Conservation (phyloP, 1,284 basidiomycete species). For the Heliocybe sulcata region DNA sequence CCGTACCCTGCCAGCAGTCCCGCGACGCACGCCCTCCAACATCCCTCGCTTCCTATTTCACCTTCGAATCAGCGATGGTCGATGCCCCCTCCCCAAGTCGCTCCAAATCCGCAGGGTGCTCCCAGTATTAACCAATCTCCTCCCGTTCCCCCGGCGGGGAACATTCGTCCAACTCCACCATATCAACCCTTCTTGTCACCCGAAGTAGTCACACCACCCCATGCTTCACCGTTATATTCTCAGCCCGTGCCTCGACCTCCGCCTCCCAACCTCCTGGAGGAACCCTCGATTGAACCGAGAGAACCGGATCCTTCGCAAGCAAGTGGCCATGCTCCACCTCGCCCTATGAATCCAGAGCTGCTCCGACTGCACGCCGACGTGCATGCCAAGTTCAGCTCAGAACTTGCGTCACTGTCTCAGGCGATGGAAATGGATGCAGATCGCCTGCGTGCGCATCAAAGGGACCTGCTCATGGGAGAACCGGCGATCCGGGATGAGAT, state of each 20-base stretch:
- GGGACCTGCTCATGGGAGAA: constrained; percentile 82
- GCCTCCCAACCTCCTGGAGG: neutral
- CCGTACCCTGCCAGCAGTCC: neutral
- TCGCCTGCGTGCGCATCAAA: constrained; percentile 72
- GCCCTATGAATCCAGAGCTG: constrained; percentile 86
- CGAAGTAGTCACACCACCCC: constrained; percentile 18
- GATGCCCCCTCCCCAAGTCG: neutral
- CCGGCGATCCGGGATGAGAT: constrained; percentile 95
- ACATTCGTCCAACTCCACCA: constrained; percentile 9
- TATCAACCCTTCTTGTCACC: constrained; percentile 26
- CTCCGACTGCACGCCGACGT: constrained; percentile 80
- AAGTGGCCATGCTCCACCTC: constrained; percentile 41
- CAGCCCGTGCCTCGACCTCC: constrained; percentile 8
- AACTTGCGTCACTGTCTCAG: constrained; percentile 60
- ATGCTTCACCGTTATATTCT: constrained; percentile 6
- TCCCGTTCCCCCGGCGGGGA: constrained; percentile 5
- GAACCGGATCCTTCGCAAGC: neutral
- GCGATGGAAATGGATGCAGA: constrained; percentile 65
- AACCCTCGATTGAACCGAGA: neutral
- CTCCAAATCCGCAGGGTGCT: constrained; percentile 10
- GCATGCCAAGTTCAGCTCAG: constrained; percentile 66
- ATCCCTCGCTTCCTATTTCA: constrained; percentile 14
- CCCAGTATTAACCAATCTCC: constrained; percentile 8
- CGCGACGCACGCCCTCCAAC: constrained; percentile 12
- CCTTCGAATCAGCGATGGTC: constrained; percentile 2